Evolutionary conservation across 139 green algal genomes (phyloP).

Genomic region (Astrephomene gubernaculifera): DNA sequence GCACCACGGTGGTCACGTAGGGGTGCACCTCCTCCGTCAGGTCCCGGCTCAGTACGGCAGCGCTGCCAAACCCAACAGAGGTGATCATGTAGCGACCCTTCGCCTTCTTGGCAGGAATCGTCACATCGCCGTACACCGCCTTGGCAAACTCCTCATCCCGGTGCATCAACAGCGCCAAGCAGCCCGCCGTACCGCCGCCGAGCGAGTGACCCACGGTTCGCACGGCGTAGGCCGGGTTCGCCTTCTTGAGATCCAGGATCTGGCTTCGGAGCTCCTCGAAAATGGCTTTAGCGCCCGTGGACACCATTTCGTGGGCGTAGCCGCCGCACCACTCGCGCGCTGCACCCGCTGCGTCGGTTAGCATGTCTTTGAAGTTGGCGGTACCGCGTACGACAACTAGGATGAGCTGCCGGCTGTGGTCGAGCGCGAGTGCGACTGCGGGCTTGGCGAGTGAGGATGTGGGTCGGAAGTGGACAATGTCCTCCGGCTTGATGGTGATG

Average conservation of each 20-base stretch:
- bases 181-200: neutral
- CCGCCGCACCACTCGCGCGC: neutral
- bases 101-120: neutral
- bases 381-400: neutral
- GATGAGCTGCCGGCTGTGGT: conserved; percentile 1
- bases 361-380: neutral
- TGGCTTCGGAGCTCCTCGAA: neutral
- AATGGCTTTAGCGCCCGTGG: neutral
- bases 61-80: neutral
- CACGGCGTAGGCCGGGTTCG: neutral
- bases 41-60: neutral
- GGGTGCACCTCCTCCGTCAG: conserved; percentile 13
- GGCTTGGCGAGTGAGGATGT: neutral
- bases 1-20: conserved; percentile 4
- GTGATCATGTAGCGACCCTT: conserved; percentile 17
- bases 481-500: neutral
- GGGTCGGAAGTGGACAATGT: neutral
- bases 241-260: neutral
- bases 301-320: neutral
- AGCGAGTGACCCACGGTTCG: conserved; percentile 15
- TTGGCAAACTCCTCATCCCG: neutral
- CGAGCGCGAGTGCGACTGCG: neutral
- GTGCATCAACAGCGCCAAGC: conserved; percentile 3
- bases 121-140: neutral
- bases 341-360: neutral